Base-by-base conservation (phyloP, 371 early-diverging fungal genomes). In the Actinomucor elegans region DNA sequence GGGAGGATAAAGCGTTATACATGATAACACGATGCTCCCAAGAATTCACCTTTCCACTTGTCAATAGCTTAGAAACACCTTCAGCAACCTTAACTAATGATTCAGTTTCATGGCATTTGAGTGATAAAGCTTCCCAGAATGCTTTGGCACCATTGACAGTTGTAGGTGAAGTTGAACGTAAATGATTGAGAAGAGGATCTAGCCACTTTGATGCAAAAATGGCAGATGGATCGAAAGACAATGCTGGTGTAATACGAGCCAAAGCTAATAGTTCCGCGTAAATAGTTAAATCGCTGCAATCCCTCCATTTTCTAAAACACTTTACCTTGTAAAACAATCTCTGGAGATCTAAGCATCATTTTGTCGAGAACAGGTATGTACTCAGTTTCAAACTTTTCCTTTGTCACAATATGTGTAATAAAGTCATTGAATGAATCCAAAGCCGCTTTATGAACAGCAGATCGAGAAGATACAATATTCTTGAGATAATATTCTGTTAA, bases 271-370 rank as follows among this genome's bases (percentile, higher is more conserved):
- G n/a, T 36, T 1, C 5, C 24, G 14, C 11, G 15, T 34, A n/a
- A n/a, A n/a, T n/a, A n/a, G n/a, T n/a, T 43, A 23, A 28, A 47
- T 34, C 20, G 23, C 18, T 37, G 17, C 42, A 24, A 15, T 20
- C 15, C 10, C 17, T 38, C 5, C 38, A 4, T 20, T 38, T 5
- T 38, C 38, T 17, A 35, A 37, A 20, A 9, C 21, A 2, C n/a
- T 14, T 52, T 66, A 85, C 88, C 73, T 59, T 71, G 75, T 41
- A 94, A 79, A 12, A 87, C 88, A 49, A 89, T 71, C 59, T 95
- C 97, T 14, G 97, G 96, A 5, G 94, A 88, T 40, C 96, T 83
- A 49, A 96, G 80, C 61, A 94, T 77, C 66, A 91, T 81, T 47
- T 89, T 87, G 37, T 93, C 88, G 48, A 78, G 55, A 10, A 69